A percentile compares a stretch with the other conserved stretches of the same genome.
Evolutionary conservation across 768 basidiomycete genomes (phyloP).

Genomic region (Tulasnella calospora): DNA sequence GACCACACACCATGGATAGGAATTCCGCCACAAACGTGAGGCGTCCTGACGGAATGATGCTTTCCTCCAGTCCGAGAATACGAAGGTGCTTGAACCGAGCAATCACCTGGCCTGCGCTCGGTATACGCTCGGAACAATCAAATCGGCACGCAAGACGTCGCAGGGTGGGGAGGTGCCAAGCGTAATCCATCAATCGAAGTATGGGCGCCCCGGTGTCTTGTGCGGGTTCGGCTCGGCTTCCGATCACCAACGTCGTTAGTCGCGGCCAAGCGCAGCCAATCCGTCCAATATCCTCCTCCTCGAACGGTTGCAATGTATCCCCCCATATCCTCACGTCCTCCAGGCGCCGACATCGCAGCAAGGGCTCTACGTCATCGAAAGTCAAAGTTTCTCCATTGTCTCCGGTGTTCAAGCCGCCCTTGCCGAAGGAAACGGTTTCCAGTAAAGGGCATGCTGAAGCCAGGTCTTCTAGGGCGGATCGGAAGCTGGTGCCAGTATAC

Average conservation of each 20-base stretch:
- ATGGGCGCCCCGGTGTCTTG: neutral
- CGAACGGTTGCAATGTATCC: neutral
- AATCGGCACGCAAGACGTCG: neutral
- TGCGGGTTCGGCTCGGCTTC: neutral
- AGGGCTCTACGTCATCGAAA: neutral
- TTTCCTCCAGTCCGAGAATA: neutral
- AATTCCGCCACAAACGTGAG: neutral
- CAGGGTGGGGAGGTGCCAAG: neutral
- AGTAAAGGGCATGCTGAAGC: neutral
- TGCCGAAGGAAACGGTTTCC: neutral
- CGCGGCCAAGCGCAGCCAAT: neutral
- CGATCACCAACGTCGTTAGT: neutral
- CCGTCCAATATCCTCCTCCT: neutral
- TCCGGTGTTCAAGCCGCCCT: neutral
- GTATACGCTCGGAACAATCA: neutral
- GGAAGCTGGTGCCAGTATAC: neutral
- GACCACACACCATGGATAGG: neutral
- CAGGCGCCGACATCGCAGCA: neutral
- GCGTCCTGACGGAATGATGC: neutral
- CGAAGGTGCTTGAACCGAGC: neutral
- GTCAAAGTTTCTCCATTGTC: neutral
- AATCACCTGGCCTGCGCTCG: neutral
- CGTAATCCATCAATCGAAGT: neutral
- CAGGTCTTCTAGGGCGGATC: neutral
- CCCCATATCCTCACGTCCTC: neutral